Percentiles rank a stretch among this genome's conserved stretches.
Conservation (phyloP, 352 stramenopile species). For the Phytophthora quininea region DNA sequence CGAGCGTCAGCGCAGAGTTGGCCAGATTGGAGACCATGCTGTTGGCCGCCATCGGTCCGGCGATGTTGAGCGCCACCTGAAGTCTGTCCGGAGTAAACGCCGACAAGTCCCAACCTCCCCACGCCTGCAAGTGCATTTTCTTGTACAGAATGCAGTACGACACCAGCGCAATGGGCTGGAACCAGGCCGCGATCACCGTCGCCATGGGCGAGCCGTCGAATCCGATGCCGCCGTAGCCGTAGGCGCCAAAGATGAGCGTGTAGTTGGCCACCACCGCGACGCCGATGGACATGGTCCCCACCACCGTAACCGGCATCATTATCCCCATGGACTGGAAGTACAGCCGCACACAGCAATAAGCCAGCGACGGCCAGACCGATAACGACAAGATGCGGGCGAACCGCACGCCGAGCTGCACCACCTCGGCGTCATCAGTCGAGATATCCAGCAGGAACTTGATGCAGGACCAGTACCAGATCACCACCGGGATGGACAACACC, state of each 20-base stretch:
- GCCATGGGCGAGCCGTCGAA: conserved; percentile 68
- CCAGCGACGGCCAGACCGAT: conserved; percentile 60
- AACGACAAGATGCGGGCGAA: conserved; percentile 68
- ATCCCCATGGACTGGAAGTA: conserved; percentile 80
- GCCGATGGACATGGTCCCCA: conserved; percentile 52
- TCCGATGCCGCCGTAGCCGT: conserved; percentile 46
- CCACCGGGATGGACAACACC: conserved; percentile 42
- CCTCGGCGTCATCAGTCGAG: conserved; percentile 53
- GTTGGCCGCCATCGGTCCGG: conserved; percentile 51
- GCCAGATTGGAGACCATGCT: conserved; percentile 58
- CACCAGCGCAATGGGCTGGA: conserved; percentile 64
- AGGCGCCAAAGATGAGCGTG: conserved; percentile 42
- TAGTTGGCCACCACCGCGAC: conserved; percentile 59
- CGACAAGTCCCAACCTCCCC: conserved; percentile 56
- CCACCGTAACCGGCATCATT: conserved; percentile 57
- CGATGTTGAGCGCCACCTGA: conserved; percentile 53
- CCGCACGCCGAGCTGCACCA: conserved; percentile 53
- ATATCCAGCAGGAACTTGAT: conserved; percentile 43
- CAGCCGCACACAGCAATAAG: conserved; percentile 60
- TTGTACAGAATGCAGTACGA: conserved; percentile 67
- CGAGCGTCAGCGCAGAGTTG: conserved; percentile 55
- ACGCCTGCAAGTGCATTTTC: conserved; percentile 57
- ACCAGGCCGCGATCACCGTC: conserved; percentile 66
- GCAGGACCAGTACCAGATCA: conserved; percentile 53
- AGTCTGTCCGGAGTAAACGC: conserved; percentile 53